These are phyloP conservation scores for Fraxinus dipetala DNA, from an alignment of 305 asterid genomes.

Conservation along the genomic window DNA sequence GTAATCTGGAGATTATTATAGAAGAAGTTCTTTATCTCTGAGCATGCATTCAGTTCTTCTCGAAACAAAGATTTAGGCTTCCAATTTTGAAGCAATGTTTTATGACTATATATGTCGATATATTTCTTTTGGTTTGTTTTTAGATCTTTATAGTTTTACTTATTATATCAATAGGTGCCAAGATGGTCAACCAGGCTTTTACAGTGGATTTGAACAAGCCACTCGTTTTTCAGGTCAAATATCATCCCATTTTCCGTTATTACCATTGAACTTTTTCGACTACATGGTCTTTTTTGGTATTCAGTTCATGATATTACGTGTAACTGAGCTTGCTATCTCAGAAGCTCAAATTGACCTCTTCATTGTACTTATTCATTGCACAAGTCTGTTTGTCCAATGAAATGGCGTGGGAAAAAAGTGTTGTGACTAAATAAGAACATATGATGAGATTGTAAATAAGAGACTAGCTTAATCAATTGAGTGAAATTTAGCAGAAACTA, in stretches of 20 bases:
- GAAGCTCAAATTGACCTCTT: neutral
- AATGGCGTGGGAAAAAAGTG: neutral
- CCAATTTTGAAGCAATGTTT: neutral
- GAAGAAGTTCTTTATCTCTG: neutral
- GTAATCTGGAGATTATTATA: neutral
- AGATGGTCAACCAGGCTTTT: slow-evolving; percentile 64
- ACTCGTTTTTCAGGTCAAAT: slow-evolving; percentile 61
- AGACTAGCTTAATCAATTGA: neutral
- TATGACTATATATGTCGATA: neutral
- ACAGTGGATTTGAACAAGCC: slow-evolving; percentile 70
- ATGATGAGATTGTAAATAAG: neutral
- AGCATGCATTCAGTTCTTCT: neutral
- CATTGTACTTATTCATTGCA: neutral
- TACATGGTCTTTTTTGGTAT: neutral
- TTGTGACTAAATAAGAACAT: neutral
- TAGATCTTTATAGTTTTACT: neutral
- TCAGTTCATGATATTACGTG: neutral
- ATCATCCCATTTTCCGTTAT: neutral
- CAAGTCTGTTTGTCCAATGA: neutral
- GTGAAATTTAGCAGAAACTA: neutral
- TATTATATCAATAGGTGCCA: slow-evolving; percentile 39
- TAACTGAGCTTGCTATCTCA: neutral
- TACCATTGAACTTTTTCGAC: neutral
- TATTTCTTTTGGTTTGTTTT: neutral
- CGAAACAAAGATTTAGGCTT: neutral